A percentile compares a stretch with the other conserved stretches of the same genome.
Evolutionary conservation across 2,329 filamentous ascomycete species (phyloP).

Genomic region (Monosporascus sp.): DNA sequence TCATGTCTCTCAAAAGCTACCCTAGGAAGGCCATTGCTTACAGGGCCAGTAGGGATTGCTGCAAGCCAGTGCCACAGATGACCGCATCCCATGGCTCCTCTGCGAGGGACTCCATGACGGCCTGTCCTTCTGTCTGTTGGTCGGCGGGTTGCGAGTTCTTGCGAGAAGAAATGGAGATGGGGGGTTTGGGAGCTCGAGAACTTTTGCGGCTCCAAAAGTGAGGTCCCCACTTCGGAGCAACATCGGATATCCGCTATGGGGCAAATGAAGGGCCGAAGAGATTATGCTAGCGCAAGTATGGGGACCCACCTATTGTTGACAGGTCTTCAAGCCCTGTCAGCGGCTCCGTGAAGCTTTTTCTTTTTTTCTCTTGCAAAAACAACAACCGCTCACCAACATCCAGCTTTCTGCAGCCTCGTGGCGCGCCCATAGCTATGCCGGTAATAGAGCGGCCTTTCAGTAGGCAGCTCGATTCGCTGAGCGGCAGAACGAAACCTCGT

Average conservation of each 20-base stretch:
- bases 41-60: constrained; percentile 76
- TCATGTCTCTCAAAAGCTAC: constrained; percentile 27
- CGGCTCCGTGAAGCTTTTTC: background rate
- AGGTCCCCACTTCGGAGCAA: too few species aligned
- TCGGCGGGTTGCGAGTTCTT: constrained; percentile 2
- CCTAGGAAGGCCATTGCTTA: constrained; percentile 37
- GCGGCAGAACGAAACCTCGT: constrained; percentile 42
- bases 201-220: too few species aligned
- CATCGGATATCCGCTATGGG: too few species aligned
- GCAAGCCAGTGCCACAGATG: constrained; percentile 72
- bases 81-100: constrained; percentile 75
- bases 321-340: background rate
- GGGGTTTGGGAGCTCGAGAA: constrained; percentile 1
- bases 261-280: background rate
- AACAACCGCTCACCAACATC: constrained; percentile 23
- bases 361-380: constrained; percentile 13
- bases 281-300: background rate
- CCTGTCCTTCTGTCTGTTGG: constrained; percentile 33
- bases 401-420: constrained; percentile 21
- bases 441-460: constrained; percentile 25
- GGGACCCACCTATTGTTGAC: background rate
- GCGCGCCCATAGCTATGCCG: constrained; percentile 27
- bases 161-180: constrained; percentile 5
- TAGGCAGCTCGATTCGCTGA: constrained; percentile 24
- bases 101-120: constrained; percentile 65